phyloP scores from a whole-genome alignment of 345 rosid genomes.

The Lepidium sativum region DNA sequence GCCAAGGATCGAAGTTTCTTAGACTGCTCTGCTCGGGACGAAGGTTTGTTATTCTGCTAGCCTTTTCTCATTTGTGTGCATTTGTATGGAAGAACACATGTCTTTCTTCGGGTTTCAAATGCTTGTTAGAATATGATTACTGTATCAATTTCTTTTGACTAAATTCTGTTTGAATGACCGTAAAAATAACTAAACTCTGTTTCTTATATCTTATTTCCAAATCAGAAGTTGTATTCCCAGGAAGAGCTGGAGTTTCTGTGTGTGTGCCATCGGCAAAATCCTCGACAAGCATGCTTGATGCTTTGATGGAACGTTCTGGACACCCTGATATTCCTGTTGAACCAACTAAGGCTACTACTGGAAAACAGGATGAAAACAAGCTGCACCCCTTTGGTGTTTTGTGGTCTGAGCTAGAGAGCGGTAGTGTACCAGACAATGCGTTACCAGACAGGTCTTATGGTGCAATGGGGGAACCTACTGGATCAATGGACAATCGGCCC shows the following conservation, averaged over 20 bases:
- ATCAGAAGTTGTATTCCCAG: constrained; percentile 48
- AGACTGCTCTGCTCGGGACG: constrained; percentile 32
- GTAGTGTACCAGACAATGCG: constrained; percentile 26
- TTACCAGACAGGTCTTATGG: constrained; percentile 31
- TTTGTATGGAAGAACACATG: neutral
- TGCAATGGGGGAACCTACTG: constrained; percentile 25
- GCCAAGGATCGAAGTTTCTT: constrained; percentile 25
- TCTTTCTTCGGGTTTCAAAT: neutral
- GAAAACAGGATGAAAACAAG: constrained; percentile 37
- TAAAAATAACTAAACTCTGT: neutral
- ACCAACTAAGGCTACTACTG: constrained; percentile 19
- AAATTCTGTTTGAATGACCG: neutral
- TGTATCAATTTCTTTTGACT: neutral
- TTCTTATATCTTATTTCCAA: neutral
- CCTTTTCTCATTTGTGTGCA: constrained; percentile 4
- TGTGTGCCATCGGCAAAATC: constrained; percentile 16
- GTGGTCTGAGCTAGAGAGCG: constrained; percentile 51
- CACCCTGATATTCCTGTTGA: constrained; percentile 30
- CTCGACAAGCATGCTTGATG: constrained; percentile 23
- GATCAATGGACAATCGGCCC: constrained; percentile 30
- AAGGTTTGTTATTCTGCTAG: constrained; percentile 34
- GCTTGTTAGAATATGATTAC: neutral
- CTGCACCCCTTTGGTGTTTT: constrained; percentile 56
- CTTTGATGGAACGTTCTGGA: constrained; percentile 20
- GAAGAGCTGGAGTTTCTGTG: constrained; percentile 32